Base-by-base conservation (phyloP, 345 rosid genomes). In the Populus ilicifolia region DNA sequence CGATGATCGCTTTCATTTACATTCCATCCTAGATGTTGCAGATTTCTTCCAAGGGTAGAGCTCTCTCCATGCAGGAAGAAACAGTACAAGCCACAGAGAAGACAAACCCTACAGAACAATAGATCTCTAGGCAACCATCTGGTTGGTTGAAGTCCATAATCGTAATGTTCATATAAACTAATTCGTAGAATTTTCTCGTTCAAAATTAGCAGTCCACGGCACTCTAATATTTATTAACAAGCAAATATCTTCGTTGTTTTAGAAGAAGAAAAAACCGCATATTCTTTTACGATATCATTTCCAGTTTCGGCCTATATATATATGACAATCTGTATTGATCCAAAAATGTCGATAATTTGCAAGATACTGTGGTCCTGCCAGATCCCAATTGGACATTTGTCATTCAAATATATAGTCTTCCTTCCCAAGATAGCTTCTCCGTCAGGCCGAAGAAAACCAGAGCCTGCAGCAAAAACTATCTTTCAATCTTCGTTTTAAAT, bases 371-470 rank as follows among this genome's bases (percentile, higher is more conserved):
- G 29, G 6, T 59, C 63, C 16, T 23, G 16, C 1, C 25, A n/a
- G 9, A 13, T 23, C 63, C 29, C 16, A 59, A 12, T 4, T 59
- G 23, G 29, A 59, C 29, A 59, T 3, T 23, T 59, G 63, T 9
- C 29, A 10, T n/a, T 23, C 6, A 3, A 9, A 1, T 3, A 33
- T 33, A 33, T 3, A 8, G 29, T 59, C 13, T 59, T 59, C 63
- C 25, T 3, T 56, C 50, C 50, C 0, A 44, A 44, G 2, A n/a
- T 56, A 23, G n/a, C 25, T n/a, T 56, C 27, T 56, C 0, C 29
- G 1, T n/a, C 5, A 33, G 0, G n/a, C 4, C 1, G 29, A 1
- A 10, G 29, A 1, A 10, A n/a, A n/a, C 14, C 14, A n/a, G 8
- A 59, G 29, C 61, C 21, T 54, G 25, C 25, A 54, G 25, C 25